Base-by-base conservation (phyloP, 2,329 filamentous ascomycete genomes). In the Penicillium sp. region DNA sequence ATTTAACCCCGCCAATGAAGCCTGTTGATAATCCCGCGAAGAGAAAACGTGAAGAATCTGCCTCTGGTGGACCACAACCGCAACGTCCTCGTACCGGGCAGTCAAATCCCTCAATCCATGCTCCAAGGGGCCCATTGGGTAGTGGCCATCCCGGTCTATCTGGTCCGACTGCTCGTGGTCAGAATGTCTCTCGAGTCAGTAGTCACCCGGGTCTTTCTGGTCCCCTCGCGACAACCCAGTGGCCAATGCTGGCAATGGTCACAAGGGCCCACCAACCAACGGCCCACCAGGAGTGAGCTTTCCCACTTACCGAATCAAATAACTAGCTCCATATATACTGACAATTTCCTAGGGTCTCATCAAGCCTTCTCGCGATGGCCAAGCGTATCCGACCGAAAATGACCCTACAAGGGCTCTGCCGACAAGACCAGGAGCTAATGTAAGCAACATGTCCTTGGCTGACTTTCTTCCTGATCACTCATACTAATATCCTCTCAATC, bases 311-410 rank as follows among this genome's bases (percentile, higher is more conserved):
- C 36, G 7, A 4, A 25, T 26, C 11, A 12, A 30, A 16, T 22
- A 33, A n/a, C 55, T n/a, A 60, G 43, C 14, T 45, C 60, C 37
- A 58, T 68, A 35, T 63, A 69, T 60, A 46, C 66, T 43, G 61
- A 70, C 46, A 25, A 51, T 22, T 33, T 55, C 28, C n/a, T 56
- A 76, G 74, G 70, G 67, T 41, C 63, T 77, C 60, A 68, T 75
- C 46, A 72, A 70, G 52, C 74, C 74, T n/a, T 75, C 74, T 33
- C 71, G 73, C 45, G 66, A 74, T 50, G 66, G 67, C 16, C 70
- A 70, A 25, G 67, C 67, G 3, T 69, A 68, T 60, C 61, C 63
- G 11, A 60, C 66, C 69, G 11, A 53, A 58, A 59, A 60, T n/a
- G 56, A 60, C 33, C 30, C 60, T 19, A 16, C 61, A 17, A 43